These are phyloP conservation scores for Sordaria brevicollis DNA, from an alignment of 495 filamentous ascomycete species.

Conservation along the genomic window DNA sequence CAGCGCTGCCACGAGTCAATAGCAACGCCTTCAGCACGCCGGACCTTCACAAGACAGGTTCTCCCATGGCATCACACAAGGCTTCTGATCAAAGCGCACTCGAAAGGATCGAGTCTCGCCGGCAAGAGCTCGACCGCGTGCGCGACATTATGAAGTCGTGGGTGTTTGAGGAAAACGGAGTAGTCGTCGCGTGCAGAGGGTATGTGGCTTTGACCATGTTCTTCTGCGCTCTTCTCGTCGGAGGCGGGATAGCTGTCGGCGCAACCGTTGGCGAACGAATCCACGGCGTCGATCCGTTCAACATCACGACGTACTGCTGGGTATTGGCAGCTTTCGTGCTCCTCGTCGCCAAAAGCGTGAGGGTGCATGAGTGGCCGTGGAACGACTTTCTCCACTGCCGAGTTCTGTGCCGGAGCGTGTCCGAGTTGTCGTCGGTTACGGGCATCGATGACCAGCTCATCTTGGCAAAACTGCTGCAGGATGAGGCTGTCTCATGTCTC, in stretches of 20 bases:
- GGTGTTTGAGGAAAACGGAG: not conserved
- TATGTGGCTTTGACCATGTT: not conserved
- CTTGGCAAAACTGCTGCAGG: constrained; percentile 18
- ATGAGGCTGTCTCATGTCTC: constrained; percentile 12
- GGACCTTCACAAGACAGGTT: too few species aligned
- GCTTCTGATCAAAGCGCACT: too few species aligned
- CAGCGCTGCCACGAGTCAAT: too few species aligned
- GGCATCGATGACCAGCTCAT: constrained; percentile 21
- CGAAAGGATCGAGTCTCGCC: not conserved
- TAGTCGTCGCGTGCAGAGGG: not conserved
- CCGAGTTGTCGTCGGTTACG: constrained; percentile 19
- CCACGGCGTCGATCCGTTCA: constrained; percentile 25
- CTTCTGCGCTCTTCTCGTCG: not conserved
- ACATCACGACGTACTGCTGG: constrained; percentile 25
- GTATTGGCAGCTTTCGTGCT: constrained; percentile 21
- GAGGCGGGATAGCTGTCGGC: constrained; percentile 9
- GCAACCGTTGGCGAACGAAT: constrained; percentile 15
- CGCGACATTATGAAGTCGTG: not conserved
- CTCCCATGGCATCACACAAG: too few species aligned
- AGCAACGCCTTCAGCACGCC: too few species aligned
- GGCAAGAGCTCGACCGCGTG: not conserved
- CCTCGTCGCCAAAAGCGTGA: constrained; percentile 17
- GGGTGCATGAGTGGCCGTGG: constrained; percentile 27
- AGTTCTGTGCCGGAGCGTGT: constrained; percentile 19
- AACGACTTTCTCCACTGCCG: constrained; percentile 19